These are phyloP conservation scores for Phytophthora sansomeana DNA, from an alignment of 352 stramenopile genomes.

Conservation along the genomic window DNA sequence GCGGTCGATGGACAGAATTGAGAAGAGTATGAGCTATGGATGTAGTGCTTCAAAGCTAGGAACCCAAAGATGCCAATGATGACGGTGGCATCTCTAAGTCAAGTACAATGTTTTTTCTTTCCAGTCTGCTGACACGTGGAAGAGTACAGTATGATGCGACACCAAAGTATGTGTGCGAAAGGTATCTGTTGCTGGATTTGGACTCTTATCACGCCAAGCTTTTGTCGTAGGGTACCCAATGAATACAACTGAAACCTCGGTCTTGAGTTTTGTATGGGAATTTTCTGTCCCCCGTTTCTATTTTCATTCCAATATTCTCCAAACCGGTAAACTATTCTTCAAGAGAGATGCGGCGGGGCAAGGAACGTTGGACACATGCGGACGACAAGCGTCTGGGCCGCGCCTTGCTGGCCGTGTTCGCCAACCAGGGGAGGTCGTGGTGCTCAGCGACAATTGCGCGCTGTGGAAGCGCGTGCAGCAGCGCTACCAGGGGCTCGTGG, in stretches of 20 bases:
- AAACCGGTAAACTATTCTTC: conserved; percentile 6
- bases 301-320: conserved; percentile 23
- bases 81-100: conserved; percentile 20
- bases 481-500: conserved; percentile 34
- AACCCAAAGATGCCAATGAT: conserved; percentile 10
- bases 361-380: conserved; percentile 43
- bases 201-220: conserved; percentile 7
- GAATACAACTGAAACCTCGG: conserved; percentile 8
- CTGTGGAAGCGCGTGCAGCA: conserved; percentile 45
- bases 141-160: background rate
- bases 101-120: conserved; percentile 20
- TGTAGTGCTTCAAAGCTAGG: conserved; percentile 7
- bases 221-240: conserved; percentile 20
- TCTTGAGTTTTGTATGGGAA: conserved; percentile 19
- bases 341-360: conserved; percentile 34
- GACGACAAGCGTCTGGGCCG: conserved; percentile 40
- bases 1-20: conserved; percentile 13
- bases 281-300: conserved; percentile 25
- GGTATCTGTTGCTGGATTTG: conserved; percentile 1
- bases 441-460: conserved; percentile 38
- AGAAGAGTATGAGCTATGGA: conserved; percentile 8
- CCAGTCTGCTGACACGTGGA: conserved; percentile 13
- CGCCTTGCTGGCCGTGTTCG: conserved; percentile 37
- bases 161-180: conserved; percentile 6
- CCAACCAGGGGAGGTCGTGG: conserved; percentile 21